Evolutionary conservation across 2,329 filamentous ascomycete genomes (phyloP).

Genomic region (Thermoascus crustaceus): DNA sequence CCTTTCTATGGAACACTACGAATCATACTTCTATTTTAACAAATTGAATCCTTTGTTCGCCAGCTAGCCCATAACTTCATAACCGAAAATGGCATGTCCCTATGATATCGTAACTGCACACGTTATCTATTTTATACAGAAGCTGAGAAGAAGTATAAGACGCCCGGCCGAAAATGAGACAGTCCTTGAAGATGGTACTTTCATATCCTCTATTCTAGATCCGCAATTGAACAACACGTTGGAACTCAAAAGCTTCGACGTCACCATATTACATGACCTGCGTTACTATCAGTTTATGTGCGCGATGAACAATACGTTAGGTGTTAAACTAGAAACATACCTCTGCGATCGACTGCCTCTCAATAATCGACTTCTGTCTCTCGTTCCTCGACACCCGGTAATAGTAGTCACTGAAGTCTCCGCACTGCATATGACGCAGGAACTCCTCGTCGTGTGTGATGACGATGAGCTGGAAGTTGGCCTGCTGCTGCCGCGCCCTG

Average conservation of each 20-base stretch:
- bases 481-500: slow-evolving; percentile 68
- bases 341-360: slow-evolving; percentile 50
- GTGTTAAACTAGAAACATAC: slow-evolving; percentile 22
- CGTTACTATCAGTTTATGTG: not conserved
- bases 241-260: not conserved
- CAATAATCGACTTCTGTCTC: slow-evolving; percentile 80
- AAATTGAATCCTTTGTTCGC: too few relatives aligned
- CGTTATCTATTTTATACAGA: too few relatives aligned
- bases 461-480: slow-evolving; percentile 95
- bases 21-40: too few relatives aligned
- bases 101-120: too few relatives aligned
- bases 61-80: too few relatives aligned
- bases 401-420: slow-evolving; percentile 87
- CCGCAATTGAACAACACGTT: too few relatives aligned
- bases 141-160: too few relatives aligned
- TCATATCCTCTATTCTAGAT: too few relatives aligned
- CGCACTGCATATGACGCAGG: slow-evolving; percentile 82
- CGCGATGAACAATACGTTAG: not conserved
- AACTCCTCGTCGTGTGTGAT: slow-evolving; percentile 99
- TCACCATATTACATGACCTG: slow-evolving; percentile 1
- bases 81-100: too few relatives aligned
- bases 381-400: slow-evolving; percentile 78
- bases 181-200: too few relatives aligned
- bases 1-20: too few relatives aligned
- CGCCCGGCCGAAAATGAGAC: too few relatives aligned